Percentiles rank a stretch among this genome's conserved stretches.
Evolutionary conservation across 257 asterid genomes (phyloP).

Genomic region (Craterostigma plantagineum): DNA sequence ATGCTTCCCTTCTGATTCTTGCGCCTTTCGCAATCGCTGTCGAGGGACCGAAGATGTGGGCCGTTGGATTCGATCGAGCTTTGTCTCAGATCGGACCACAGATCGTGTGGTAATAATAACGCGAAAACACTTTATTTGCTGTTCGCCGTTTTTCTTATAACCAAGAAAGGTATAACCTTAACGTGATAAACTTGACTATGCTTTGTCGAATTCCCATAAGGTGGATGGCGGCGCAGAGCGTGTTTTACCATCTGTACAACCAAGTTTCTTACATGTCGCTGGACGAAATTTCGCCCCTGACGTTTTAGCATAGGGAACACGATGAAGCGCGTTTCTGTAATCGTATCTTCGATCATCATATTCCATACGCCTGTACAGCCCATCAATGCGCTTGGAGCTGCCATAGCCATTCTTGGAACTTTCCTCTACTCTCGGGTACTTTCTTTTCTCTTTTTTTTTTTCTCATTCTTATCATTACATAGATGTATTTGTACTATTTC

Average conservation of each 20-base stretch:
- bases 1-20: conserved; percentile 67
- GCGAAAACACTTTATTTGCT: too few species aligned
- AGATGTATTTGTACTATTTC: too few species aligned
- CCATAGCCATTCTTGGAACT: conserved; percentile 82
- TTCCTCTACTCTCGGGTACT: conserved; percentile 92
- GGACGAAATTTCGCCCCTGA: conserved; percentile 92
- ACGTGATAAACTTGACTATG: too few species aligned
- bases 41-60: conserved; percentile 96
- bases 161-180: too few species aligned
- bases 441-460: neutral
- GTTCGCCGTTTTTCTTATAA: too few species aligned
- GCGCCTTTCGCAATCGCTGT: conserved; percentile 95
- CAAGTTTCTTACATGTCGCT: conserved; percentile 96
- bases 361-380: conserved; percentile 88
- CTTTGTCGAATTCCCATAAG: too few species aligned
- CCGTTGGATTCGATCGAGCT: conserved; percentile 52
- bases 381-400: conserved; percentile 95
- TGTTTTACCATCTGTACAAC: conserved; percentile 88
- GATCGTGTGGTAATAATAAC: conserved; percentile 50
- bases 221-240: conserved; percentile 96
- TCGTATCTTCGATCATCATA: conserved; percentile 82
- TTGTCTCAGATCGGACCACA: conserved; percentile 70
- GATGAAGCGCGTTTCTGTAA: conserved; percentile 89
- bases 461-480: too few species aligned
- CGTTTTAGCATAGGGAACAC: conserved; percentile 93